A percentile compares a stretch with the other conserved stretches of the same genome.
Evolutionary conservation across 441 rosid species (phyloP).

Genomic region (Oxalis stricta): DNA sequence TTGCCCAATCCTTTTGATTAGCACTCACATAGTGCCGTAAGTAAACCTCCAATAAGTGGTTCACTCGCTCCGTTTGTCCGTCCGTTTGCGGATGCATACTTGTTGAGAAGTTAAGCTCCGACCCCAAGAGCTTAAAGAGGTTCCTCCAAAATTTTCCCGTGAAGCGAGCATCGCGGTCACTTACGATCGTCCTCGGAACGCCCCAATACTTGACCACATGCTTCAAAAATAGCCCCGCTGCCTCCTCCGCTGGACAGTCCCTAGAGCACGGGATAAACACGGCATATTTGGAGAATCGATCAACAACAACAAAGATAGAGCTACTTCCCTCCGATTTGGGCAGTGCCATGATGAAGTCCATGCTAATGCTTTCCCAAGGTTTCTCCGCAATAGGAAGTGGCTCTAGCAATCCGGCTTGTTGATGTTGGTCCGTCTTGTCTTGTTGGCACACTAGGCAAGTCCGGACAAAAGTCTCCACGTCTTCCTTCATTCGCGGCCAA

Average conservation of each 20-base stretch:
- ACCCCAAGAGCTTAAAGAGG: not conserved
- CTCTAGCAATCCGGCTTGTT: not conserved
- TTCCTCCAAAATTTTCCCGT: not conserved
- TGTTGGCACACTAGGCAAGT: not conserved
- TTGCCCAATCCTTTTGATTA: too few relatives aligned
- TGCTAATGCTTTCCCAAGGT: not conserved
- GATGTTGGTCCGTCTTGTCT: not conserved
- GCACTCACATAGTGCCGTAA: not conserved
- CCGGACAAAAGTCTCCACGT: not conserved
- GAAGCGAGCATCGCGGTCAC: not conserved
- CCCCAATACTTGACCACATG: too few relatives aligned
- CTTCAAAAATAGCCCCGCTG: rapidly evolving
- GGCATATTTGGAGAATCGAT: not conserved
- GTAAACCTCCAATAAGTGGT: too few relatives aligned
- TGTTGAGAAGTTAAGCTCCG: not conserved
- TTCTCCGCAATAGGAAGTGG: not conserved
- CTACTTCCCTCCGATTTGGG: not conserved
- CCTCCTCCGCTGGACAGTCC: not conserved
- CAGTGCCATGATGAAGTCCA: not conserved
- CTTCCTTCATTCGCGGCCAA: not conserved
- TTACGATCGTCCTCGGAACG: not conserved
- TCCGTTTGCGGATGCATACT: not conserved
- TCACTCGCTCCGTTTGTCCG: not conserved
- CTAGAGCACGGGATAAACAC: not conserved
- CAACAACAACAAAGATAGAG: not conserved